phyloP scores from a whole-genome alignment of 176 grass and related monocot genomes.

The Oryza glaberrima region DNA sequence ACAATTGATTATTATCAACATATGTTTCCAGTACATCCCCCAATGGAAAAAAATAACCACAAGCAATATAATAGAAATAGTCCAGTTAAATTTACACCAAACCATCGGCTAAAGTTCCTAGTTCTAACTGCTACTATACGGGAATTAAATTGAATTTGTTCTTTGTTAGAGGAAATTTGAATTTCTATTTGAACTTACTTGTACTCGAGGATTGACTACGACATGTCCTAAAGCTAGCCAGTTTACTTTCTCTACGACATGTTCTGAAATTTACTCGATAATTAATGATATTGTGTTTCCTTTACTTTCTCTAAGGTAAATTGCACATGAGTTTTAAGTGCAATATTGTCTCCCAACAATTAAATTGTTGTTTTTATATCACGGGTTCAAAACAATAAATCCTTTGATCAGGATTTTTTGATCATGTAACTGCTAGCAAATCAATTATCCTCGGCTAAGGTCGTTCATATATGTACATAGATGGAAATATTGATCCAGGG shows the following conservation, averaged over 20 bases:
- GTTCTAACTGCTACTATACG: not conserved
- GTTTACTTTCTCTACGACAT: not conserved
- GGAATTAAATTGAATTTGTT: not conserved
- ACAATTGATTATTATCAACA: not conserved
- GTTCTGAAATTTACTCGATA: not conserved
- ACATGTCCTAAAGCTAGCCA: not conserved
- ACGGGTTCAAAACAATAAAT: not conserved
- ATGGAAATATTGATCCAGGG: conserved; percentile 34
- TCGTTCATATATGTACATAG: not conserved
- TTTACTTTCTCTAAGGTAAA: not conserved
- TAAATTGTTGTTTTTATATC: not conserved
- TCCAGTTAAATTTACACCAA: not conserved
- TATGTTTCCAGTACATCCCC: not conserved
- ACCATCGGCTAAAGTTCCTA: not conserved
- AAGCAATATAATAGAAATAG: not conserved
- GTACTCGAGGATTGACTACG: not conserved
- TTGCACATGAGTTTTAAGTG: not conserved
- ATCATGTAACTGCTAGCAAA: not conserved
- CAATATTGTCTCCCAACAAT: not conserved
- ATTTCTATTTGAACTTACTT: not conserved
- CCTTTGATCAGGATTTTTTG: not conserved
- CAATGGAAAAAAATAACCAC: too few relatives aligned
- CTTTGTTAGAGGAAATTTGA: too few relatives aligned
- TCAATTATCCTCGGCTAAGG: conserved; percentile 21
- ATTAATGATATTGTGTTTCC: not conserved